Percentiles rank a stretch among this genome's conserved stretches.
phyloP scores from a whole-genome alignment of 495 filamentous ascomycete genomes.

The Tuber microsphaerosporum region DNA sequence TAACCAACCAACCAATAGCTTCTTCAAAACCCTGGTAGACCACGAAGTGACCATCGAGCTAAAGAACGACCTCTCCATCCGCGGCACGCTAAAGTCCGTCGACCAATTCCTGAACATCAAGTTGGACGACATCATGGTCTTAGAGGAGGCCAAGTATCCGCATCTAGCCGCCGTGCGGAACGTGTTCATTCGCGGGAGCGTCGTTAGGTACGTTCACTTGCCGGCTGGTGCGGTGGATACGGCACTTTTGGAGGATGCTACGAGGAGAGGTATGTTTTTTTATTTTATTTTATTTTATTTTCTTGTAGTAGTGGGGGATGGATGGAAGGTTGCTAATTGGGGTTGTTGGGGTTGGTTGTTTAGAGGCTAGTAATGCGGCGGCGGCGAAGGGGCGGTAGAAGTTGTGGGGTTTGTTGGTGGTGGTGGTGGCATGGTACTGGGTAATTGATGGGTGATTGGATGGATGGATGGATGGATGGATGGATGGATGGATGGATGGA shows the following conservation, averaged over 20 bases:
- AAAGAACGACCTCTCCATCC: conserved; percentile 97
- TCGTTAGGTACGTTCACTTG: conserved; percentile 91
- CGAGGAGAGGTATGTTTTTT: conserved; percentile 67
- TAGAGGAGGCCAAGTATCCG: conserved; percentile 86
- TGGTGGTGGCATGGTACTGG: background rate
- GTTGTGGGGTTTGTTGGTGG: background rate
- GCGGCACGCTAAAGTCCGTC: conserved; percentile 87
- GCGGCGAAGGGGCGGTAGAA: conserved; percentile 33
- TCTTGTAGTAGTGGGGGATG: background rate
- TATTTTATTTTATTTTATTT: background rate
- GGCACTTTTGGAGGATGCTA: conserved; percentile 88
- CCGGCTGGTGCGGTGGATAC: conserved; percentile 83
- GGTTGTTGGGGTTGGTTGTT: background rate
- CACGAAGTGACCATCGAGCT: conserved; percentile 92
- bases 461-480: background rate
- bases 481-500: no score
- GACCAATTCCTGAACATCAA: conserved; percentile 99
- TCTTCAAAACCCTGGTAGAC: conserved; percentile 99
- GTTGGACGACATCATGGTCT: conserved; percentile 83
- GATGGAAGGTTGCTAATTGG: conserved; percentile 9
- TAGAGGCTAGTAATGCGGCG: conserved; percentile 37
- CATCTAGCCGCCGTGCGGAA: conserved; percentile 95
- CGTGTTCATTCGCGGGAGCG: conserved; percentile 93
- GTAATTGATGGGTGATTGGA: background rate
- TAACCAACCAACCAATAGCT: conserved; percentile 50